Base-by-base conservation (phyloP, 495 filamentous ascomycete genomes). In the Pyrenopolyporus hunteri region DNA sequence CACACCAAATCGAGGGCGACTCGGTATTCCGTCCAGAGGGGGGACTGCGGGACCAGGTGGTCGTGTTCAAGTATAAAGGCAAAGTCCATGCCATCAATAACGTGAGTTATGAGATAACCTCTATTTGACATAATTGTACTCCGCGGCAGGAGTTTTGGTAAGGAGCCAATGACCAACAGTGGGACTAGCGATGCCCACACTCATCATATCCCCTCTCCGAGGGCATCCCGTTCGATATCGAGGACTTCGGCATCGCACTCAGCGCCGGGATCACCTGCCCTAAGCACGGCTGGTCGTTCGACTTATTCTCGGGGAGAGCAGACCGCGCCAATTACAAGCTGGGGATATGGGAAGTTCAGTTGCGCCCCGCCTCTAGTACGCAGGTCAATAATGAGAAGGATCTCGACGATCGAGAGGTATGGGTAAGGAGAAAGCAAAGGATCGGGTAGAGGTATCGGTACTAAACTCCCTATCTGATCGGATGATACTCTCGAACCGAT, bases 221-320 rank as follows among this genome's bases (percentile, higher is more conserved):
- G 47, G 83, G 79, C 4, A 78, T 59, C 11, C 74, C 84, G 2
- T 86, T 86, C 52, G 84, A 87, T 28, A 87, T 87, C 57, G 84
- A 87, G 56, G 84, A 87, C 60, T 87, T 86, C 53, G 84, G 84
- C 8, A 63, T 80, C 20, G 70, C 70, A 9, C 54, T 80, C 40
- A 80, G 77, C 53, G 72, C 79, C 1, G 84, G 84, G 0, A 70
- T 87, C 11, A 82, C 79, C 5, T 87, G 84, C 62, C 82, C 83
- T 1, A 85, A 86, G 61, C 83, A 87, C 58, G 77, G 72, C 31
- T 87, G 84, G 84, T 84, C 83, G 0, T 86, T 86, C 67, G 84
- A 87, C 64, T 59, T 87, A 19, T 80, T 81, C 51, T 78, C 83
- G 0, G 84, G 84, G 2, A 70, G 71, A 54, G 74, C 74, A 3